These are phyloP conservation scores for Kodamaea restingae DNA, from an alignment of 805 yeast species.

Conservation along the genomic window DNA sequence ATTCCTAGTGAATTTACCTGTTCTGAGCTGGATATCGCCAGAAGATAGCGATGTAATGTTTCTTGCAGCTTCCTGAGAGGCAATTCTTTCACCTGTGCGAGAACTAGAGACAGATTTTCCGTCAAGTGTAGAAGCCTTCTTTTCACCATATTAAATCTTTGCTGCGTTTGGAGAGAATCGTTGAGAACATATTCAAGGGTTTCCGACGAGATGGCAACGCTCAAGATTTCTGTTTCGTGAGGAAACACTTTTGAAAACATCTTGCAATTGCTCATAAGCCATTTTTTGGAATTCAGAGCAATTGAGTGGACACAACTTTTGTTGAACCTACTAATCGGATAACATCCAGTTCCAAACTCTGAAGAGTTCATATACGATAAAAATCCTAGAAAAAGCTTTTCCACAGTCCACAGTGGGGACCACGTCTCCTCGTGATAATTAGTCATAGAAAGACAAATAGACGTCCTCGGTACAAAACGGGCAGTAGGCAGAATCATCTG, in stretches of 20 bases:
- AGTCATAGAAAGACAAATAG: slow-evolving; percentile 15
- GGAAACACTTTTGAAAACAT: slow-evolving; percentile 13
- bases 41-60: neutral
- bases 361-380: slow-evolving; percentile 15
- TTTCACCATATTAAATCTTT: slow-evolving; percentile 2
- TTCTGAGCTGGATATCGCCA: neutral
- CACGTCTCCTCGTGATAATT: slow-evolving; percentile 15
- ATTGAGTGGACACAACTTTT: neutral
- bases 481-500: slow-evolving; percentile 18
- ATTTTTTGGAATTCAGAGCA: slow-evolving; percentile 12
- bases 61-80: slow-evolving; percentile 1
- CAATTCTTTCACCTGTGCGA: slow-evolving; percentile 3
- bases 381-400: slow-evolving; percentile 14
- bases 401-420: slow-evolving; percentile 17
- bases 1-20: slow-evolving; percentile 3
- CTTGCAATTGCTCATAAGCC: slow-evolving; percentile 12
- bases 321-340: neutral
- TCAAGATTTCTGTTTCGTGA: slow-evolving; percentile 11
- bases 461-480: slow-evolving; percentile 9
- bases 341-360: slow-evolving; percentile 13
- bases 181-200: slow-evolving; percentile 1
- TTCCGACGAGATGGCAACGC: neutral
- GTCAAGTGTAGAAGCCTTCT: neutral
- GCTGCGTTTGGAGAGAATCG: slow-evolving; percentile 6
- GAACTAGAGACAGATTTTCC: slow-evolving; percentile 1